phyloP scores from a whole-genome alignment of 768 basidiomycete genomes.

The Ramaria sp. region DNA sequence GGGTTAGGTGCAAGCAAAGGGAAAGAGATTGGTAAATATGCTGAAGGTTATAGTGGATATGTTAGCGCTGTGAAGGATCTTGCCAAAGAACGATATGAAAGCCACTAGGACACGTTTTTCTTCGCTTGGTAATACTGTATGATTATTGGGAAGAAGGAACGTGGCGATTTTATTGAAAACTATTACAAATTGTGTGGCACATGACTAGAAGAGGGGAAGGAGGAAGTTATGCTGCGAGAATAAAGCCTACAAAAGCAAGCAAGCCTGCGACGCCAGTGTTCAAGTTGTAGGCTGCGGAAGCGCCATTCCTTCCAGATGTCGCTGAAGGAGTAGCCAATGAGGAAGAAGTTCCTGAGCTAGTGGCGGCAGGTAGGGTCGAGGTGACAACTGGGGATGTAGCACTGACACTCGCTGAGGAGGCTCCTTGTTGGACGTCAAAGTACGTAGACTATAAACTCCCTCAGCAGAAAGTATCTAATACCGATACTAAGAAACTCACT shows the following conservation, averaged over 20 bases:
- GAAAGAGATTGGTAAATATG: slow-evolving; percentile 64
- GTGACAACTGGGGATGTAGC: slow-evolving; percentile 57
- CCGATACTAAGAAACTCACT: slow-evolving; percentile 24
- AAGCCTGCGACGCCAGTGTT: neutral
- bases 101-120: neutral
- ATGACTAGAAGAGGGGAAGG: neutral
- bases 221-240: neutral
- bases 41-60: slow-evolving; percentile 59
- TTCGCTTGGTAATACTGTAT: neutral
- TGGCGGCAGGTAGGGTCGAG: slow-evolving; percentile 31
- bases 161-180: neutral
- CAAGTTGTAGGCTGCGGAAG: neutral
- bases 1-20: slow-evolving; percentile 91
- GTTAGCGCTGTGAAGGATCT: slow-evolving; percentile 22
- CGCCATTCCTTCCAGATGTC: neutral
- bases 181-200: neutral
- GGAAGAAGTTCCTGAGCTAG: slow-evolving; percentile 14
- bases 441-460: slow-evolving; percentile 44
- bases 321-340: slow-evolving; percentile 9
- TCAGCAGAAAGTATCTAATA: slow-evolving; percentile 6
- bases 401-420: slow-evolving; percentile 37
- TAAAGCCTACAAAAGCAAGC: neutral
- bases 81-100: slow-evolving; percentile 9
- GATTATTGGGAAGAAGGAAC: neutral
- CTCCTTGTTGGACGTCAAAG: slow-evolving; percentile 63